Evolutionary conservation across 2,329 filamentous ascomycete species (phyloP).

Genomic region (Epichloe uncinata): DNA sequence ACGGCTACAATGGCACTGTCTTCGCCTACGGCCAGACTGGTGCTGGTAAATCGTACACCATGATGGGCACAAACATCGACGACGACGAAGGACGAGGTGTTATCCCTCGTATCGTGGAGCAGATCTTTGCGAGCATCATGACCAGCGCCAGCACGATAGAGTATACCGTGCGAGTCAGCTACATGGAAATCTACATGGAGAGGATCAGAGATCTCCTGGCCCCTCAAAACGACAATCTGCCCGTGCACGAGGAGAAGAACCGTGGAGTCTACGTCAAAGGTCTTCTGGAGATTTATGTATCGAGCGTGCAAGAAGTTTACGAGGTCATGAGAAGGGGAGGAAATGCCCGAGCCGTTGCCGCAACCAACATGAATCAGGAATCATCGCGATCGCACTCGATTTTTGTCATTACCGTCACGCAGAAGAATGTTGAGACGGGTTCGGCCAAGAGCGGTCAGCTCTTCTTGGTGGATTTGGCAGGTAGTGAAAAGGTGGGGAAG

Average conservation of each 20-base stretch:
- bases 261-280: slow-evolving; percentile 95
- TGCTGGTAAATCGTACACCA: slow-evolving; percentile 97
- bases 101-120: slow-evolving; percentile 91
- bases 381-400: slow-evolving; percentile 97
- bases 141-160: slow-evolving; percentile 87
- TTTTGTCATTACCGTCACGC: slow-evolving; percentile 90
- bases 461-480: slow-evolving; percentile 94
- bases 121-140: slow-evolving; percentile 93
- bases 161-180: slow-evolving; percentile 96
- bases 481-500: slow-evolving; percentile 97
- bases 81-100: slow-evolving; percentile 81
- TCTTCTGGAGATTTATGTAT: slow-evolving; percentile 86
- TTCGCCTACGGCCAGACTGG: slow-evolving; percentile 98
- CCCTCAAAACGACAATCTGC: slow-evolving; percentile 89
- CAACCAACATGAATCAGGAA: slow-evolving; percentile 98
- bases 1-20: slow-evolving; percentile 98
- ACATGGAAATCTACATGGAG: slow-evolving; percentile 99
- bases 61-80: slow-evolving; percentile 73
- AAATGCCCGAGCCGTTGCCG: slow-evolving; percentile 76
- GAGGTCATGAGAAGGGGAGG: slow-evolving; percentile 93
- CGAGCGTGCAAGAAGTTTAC: slow-evolving; percentile 89
- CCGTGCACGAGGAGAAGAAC: slow-evolving; percentile 96
- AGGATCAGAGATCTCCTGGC: slow-evolving; percentile 85
- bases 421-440: slow-evolving; percentile 95
- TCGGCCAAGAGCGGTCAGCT: slow-evolving; percentile 93